Evolutionary conservation across 208 protist genomes (phyloP).

Genomic region (Trypanosoma brucei): DNA sequence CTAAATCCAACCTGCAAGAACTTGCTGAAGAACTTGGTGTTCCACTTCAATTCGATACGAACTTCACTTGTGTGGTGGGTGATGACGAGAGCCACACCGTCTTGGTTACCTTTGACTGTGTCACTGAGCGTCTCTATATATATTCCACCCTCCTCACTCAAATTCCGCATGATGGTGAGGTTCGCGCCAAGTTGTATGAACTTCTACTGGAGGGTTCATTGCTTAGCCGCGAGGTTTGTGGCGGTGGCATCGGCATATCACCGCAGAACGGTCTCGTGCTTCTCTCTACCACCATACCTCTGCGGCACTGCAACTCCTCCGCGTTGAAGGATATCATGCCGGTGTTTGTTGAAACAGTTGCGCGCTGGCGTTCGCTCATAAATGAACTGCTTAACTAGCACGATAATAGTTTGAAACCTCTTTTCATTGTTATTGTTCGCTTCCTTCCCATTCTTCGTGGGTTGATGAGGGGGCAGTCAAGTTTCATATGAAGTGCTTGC

Average conservation of each 20-base stretch:
- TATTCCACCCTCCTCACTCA: conserved; percentile 68
- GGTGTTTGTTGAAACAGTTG: conserved; percentile 60
- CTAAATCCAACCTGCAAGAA: conserved; percentile 44
- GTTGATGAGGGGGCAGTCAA: too few species aligned
- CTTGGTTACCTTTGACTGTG: conserved; percentile 63
- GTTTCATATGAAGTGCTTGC: too few species aligned
- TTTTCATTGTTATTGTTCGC: background rate
- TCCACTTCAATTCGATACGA: conserved; percentile 62
- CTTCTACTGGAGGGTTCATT: conserved; percentile 70
- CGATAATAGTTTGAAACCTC: background rate
- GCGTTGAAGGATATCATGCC: conserved; percentile 61
- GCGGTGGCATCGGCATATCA: conserved; percentile 67
- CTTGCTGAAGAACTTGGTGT: conserved; percentile 44
- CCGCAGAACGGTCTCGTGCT: conserved; percentile 58
- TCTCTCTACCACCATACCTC: conserved; percentile 53
- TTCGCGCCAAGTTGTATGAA: conserved; percentile 72
- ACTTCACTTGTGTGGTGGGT: conserved; percentile 69
- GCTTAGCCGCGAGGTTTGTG: conserved; percentile 75
- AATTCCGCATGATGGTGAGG: conserved; percentile 34
- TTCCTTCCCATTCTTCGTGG: background rate
- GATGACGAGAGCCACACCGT: conserved; percentile 59
- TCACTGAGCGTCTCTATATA: conserved; percentile 75
- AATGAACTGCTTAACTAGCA: conserved; percentile 34
- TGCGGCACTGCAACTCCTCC: conserved; percentile 30
- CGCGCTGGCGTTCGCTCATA: conserved; percentile 58